Evolutionary conservation across 768 basidiomycete genomes (phyloP), one percentile per base, ranked within the genome.

Genomic region (Leucocoprinus leucothites): DNA sequence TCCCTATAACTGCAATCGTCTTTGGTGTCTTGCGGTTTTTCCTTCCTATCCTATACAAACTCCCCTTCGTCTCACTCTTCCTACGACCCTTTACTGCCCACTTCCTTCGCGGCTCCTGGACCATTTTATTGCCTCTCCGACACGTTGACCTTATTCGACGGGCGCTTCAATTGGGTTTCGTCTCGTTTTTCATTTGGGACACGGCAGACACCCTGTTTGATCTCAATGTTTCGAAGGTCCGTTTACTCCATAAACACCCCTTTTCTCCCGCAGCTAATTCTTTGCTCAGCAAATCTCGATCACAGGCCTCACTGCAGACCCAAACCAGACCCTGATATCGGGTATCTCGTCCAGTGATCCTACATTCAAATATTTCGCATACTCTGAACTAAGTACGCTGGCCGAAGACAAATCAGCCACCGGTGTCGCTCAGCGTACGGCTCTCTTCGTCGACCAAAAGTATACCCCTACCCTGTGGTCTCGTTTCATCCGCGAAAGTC

Each of bases 381-480:
- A 83, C 61, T 69, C 77, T 0, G 89, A 91, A 58, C 74, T 93
- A 38, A 68, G 67, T 9, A 71, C 73, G 3, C 62, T 89, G 9
- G 76, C 85, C 0, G 65, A 68, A n/a, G 77, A 78, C 19, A 67
- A 68, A 4, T 72, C 75, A 3, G 44, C 76, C 2, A 60, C 71
- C 1, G 77, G 76, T 0, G 64, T 70, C 9, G 64, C 76, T 0
- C 76, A 75, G 31, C 77, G 87, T 9, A 75, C 76, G 0, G 75
- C 80, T 0, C 63, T 91, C 0, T 91, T 89, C 61, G 77, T 77
- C 0, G 88, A 91, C 60, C 84, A 87, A 62, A 87, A 86, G 60
- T 80, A 81, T 49, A 74, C 71, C 7, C 85, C 84, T 0, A 82
- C 71, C 49, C 67, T 89, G 8, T 92, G 91, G 90, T 72, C 71